Conservation (phyloP, 306 rosid species). For the Rosa lucieae region DNA sequence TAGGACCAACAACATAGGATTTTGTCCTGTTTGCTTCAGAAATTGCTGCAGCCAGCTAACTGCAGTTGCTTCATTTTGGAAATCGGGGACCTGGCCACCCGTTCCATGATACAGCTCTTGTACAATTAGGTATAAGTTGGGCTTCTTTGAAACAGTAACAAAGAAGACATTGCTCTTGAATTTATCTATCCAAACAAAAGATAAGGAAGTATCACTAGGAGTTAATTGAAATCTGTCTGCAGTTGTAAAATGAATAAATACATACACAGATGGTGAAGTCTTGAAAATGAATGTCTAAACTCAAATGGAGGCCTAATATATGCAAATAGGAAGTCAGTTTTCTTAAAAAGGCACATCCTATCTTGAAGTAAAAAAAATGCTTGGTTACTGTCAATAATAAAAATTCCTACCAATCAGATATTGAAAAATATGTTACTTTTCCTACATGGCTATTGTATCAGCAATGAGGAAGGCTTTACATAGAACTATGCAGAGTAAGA, state of each 20-base stretch:
- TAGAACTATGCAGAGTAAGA: no score
- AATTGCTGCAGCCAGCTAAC: conserved; percentile 33
- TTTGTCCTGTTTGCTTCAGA: not conserved
- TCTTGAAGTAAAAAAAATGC: not conserved
- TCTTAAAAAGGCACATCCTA: not conserved
- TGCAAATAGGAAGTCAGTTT: not conserved
- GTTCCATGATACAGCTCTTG: conserved; percentile 34
- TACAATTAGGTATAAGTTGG: conserved; percentile 39
- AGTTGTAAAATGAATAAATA: not conserved
- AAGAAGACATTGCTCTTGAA: conserved; percentile 54
- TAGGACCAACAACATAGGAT: conserved; percentile 18
- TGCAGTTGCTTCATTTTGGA: conserved; percentile 36
- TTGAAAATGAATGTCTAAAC: not conserved
- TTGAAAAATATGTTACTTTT: no score
- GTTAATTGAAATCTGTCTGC: not conserved
- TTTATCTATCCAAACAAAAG: conserved; percentile 34
- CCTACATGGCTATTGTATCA: no score
- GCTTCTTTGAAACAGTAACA: conserved; percentile 35
- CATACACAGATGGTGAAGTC: not conserved
- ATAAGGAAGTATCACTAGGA: not conserved
- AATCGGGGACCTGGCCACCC: conserved; percentile 17
- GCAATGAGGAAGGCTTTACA: no score
- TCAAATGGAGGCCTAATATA: not conserved
- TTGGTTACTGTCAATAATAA: no score
- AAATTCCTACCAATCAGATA: no score